phyloP scores from a whole-genome alignment of 192 early-diverging fungal genomes.

The Entrophospora sp. region DNA sequence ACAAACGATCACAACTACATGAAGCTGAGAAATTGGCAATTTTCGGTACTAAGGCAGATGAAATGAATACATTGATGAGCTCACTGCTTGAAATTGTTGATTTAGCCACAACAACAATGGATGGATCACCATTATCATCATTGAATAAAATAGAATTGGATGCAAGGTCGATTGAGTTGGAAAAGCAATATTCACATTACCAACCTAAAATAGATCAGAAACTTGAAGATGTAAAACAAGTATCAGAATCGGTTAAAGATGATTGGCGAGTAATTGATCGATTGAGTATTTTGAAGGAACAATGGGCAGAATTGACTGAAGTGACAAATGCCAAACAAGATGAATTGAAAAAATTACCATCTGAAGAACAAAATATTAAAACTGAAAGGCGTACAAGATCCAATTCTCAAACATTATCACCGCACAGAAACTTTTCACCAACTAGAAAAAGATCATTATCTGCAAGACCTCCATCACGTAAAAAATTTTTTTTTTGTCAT shows the following conservation, averaged over 20 bases:
- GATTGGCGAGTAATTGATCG: slow-evolving; percentile 38
- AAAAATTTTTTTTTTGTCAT: no score
- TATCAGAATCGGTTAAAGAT: slow-evolving; percentile 23
- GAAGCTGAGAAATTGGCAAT: slow-evolving; percentile 31
- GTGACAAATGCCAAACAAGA: slow-evolving; percentile 35
- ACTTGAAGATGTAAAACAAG: slow-evolving; percentile 23
- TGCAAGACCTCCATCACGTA: background rate
- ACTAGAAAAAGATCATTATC: slow-evolving; percentile 21
- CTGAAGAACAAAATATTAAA: background rate
- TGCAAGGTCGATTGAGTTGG: slow-evolving; percentile 32
- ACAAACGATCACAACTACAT: slow-evolving; percentile 26
- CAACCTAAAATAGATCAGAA: slow-evolving; percentile 32
- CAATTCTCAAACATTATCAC: slow-evolving; percentile 24
- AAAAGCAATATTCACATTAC: slow-evolving; percentile 34
- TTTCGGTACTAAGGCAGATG: slow-evolving; percentile 31
- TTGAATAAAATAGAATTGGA: slow-evolving; percentile 28
- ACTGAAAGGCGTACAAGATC: slow-evolving; percentile 18
- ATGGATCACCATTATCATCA: slow-evolving; percentile 6
- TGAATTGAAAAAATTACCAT: slow-evolving; percentile 24
- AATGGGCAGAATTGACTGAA: slow-evolving; percentile 39
- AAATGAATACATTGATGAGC: slow-evolving; percentile 30
- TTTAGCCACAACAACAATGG: slow-evolving; percentile 20
- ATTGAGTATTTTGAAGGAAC: slow-evolving; percentile 30
- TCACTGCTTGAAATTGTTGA: slow-evolving; percentile 31
- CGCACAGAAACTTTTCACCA: slow-evolving; percentile 19